Conservation (phyloP, 768 basidiomycete genomes). For the Kwoniella pini region DNA sequence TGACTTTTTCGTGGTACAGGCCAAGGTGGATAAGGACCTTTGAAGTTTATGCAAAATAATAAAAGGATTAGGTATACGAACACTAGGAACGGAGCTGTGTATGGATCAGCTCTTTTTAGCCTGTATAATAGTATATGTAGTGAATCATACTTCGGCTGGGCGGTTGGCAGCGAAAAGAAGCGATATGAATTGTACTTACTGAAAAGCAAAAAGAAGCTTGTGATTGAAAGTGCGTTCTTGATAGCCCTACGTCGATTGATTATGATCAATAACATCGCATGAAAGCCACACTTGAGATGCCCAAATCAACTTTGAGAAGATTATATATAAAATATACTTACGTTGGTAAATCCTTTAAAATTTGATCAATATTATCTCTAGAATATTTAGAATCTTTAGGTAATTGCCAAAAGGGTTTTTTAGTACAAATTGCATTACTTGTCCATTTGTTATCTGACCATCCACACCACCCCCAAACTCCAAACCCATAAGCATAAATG, state of each 20-base stretch:
- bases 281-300: neutral
- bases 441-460: constrained; percentile 17
- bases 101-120: neutral
- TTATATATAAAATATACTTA: neutral
- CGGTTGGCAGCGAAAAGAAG: too few species aligned
- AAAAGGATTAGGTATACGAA: constrained; percentile 10
- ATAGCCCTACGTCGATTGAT: neutral
- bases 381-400: neutral
- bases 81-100: constrained; percentile 9
- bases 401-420: constrained; percentile 13
- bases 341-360: constrained; percentile 7
- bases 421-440: constrained; percentile 17
- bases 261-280: neutral
- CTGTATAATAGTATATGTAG: neutral
- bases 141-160: too few species aligned
- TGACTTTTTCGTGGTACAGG: neutral
- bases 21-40: constrained; percentile 13
- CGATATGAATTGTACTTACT: constrained; percentile 3
- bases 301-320: too few species aligned
- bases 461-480: constrained; percentile 26
- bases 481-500: constrained; percentile 24
- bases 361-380: constrained; percentile 13
- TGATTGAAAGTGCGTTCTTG: constrained; percentile 2
- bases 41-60: neutral
- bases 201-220: constrained; percentile 11